phyloP scores from a whole-genome alignment of 768 basidiomycete genomes.

The Gloeophyllum trabeum region DNA sequence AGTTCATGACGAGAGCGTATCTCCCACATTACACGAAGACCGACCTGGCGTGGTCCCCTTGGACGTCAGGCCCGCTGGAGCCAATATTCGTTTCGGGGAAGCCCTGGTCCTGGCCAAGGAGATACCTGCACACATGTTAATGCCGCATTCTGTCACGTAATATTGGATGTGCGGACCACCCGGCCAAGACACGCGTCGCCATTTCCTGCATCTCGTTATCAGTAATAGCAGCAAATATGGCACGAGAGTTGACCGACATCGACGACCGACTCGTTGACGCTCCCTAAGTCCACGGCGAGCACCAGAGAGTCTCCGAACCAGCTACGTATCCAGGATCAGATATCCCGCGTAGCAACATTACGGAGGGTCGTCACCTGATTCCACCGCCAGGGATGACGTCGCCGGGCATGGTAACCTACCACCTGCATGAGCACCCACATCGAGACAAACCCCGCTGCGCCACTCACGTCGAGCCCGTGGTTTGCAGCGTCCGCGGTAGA shows the following conservation, averaged over 20 bases:
- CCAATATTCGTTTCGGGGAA: constrained; percentile 45
- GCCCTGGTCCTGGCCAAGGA: constrained; percentile 39
- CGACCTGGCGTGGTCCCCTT: constrained; percentile 19
- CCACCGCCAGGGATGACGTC: constrained; percentile 22
- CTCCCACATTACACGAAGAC: too few species aligned
- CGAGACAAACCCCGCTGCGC: too few species aligned
- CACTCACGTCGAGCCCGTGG: constrained; percentile 41
- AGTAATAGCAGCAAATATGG: background rate
- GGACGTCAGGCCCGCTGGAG: constrained; percentile 25
- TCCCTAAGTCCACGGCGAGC: constrained; percentile 41
- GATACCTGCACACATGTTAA: constrained; percentile 21
- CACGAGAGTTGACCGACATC: constrained; percentile 26
- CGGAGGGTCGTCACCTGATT: constrained; percentile 1
- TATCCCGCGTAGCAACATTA: constrained; percentile 1
- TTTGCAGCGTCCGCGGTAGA: constrained; percentile 37
- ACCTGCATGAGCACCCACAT: too few species aligned
- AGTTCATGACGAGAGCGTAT: too few species aligned
- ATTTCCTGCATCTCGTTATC: constrained; percentile 30
- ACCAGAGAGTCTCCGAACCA: constrained; percentile 51
- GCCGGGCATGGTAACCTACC: constrained; percentile 58
- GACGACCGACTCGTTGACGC: constrained; percentile 40
- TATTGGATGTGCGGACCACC: too few species aligned
- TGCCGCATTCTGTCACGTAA: too few species aligned
- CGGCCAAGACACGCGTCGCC: constrained; percentile 56
- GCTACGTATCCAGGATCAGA: constrained; percentile 10